phyloP scores from a whole-genome alignment of 2,329 filamentous ascomycete species.

The Xylaria sp. region DNA sequence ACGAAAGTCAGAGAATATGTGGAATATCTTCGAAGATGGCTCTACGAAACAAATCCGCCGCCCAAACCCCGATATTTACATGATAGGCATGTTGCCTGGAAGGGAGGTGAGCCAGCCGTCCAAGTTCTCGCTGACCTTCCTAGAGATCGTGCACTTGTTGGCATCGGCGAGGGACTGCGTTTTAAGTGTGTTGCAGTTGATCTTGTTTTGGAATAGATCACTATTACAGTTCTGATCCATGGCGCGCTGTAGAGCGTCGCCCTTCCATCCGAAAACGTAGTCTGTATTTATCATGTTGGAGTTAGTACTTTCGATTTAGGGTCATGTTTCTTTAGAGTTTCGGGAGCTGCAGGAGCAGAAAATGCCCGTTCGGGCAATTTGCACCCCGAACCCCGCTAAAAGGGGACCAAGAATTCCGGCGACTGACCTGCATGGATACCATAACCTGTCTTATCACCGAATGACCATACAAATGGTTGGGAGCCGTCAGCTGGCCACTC shows the following conservation, averaged over 20 bases:
- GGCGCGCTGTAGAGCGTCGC: constrained; percentile 46
- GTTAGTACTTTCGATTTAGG: not conserved
- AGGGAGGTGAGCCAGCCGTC: constrained; percentile 42
- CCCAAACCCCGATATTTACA: constrained; percentile 14
- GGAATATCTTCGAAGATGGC: not conserved
- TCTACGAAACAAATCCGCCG: not conserved
- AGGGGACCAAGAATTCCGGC: too few relatives aligned
- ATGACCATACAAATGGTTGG: constrained; percentile 43
- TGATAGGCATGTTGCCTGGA: constrained; percentile 38
- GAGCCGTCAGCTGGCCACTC: constrained; percentile 44
- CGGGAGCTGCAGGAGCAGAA: too few relatives aligned
- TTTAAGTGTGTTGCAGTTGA: constrained; percentile 39
- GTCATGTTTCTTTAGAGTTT: too few relatives aligned
- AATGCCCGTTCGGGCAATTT: not conserved
- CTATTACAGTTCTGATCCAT: constrained; percentile 44
- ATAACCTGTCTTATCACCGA: constrained; percentile 40
- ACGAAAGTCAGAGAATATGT: too few relatives aligned
- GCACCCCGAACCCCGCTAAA: too few relatives aligned
- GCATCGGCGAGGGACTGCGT: constrained; percentile 39
- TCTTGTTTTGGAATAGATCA: constrained; percentile 38
- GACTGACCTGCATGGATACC: constrained; percentile 48
- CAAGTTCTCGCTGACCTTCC: constrained; percentile 41
- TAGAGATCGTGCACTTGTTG: constrained; percentile 41
- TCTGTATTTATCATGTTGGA: constrained; percentile 42
- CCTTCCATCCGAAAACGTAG: constrained; percentile 50